These are phyloP conservation scores for Coemansia sp. DNA, from an alignment of 192 early-diverging fungal genomes.

Conservation along the genomic window DNA sequence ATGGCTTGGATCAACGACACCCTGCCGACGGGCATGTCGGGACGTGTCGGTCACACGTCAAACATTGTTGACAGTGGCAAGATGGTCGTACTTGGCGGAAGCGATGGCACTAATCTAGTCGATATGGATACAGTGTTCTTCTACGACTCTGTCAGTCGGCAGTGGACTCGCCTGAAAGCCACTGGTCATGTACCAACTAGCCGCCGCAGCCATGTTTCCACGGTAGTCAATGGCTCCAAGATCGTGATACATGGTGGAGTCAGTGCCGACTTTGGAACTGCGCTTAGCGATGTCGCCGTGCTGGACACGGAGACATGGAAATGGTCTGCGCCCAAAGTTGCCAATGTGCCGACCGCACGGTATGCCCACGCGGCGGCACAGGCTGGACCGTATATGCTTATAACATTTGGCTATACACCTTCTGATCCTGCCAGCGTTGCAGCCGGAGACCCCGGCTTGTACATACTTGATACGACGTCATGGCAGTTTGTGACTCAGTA, in stretches of 20 bases:
- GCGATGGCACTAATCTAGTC: slow-evolving; percentile 24
- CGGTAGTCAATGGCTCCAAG: slow-evolving; percentile 32
- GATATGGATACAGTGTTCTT: slow-evolving; percentile 33
- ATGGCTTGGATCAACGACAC: slow-evolving; percentile 48
- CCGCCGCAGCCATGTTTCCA: slow-evolving; percentile 45
- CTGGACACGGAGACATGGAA: slow-evolving; percentile 51
- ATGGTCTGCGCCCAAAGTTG: slow-evolving; percentile 30
- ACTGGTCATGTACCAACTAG: slow-evolving; percentile 25
- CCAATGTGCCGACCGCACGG: slow-evolving; percentile 26
- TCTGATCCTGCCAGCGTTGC: slow-evolving; percentile 4
- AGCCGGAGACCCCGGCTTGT: slow-evolving; percentile 32
- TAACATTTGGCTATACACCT: slow-evolving; percentile 37
- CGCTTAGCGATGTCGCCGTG: slow-evolving; percentile 51
- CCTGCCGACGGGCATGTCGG: slow-evolving; percentile 34
- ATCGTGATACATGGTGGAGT: slow-evolving; percentile 55
- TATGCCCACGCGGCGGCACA: slow-evolving; percentile 47
- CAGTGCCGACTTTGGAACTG: slow-evolving; percentile 25
- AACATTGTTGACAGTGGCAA: slow-evolving; percentile 25
- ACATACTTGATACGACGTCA: slow-evolving; percentile 43
- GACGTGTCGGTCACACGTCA: slow-evolving; percentile 44
- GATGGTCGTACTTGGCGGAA: slow-evolving; percentile 57
- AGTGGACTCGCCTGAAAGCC: slow-evolving; percentile 34
- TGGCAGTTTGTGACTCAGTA: slow-evolving; percentile 47
- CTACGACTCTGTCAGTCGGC: slow-evolving; percentile 31
- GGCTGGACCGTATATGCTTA: slow-evolving; percentile 49